Base-by-base conservation (phyloP, 805 yeast species). In the Spathaspora hagerdaliae region DNA sequence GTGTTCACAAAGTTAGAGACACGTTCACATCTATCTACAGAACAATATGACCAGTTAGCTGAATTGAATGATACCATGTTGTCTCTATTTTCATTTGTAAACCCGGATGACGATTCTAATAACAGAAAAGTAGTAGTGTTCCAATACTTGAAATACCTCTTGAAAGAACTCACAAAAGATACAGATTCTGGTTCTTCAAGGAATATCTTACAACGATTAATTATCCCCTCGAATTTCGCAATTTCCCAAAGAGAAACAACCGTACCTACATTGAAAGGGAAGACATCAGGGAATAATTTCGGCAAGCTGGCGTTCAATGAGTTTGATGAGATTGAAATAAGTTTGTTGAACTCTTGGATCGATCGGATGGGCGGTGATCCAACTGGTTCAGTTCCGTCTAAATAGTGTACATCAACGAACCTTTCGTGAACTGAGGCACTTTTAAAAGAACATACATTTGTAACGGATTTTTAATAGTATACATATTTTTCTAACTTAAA, bases 261-360 rank as follows among this genome's bases (percentile, higher is more conserved):
- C 12, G 3, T 14, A 32, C 9, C 12, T 9, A 11, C 12, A 29
- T 29, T 29, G 12, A 29, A 29, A 29, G 12, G 32, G 12, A 29
- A 29, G 12, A 11, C 12, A 39, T 33, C 47, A 31, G 14, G 33
- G 26, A 3, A 42, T 42, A 14, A 39, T 38, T 2, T 41, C 41
- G 3, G 44, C 46, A 15, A 24, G 8, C 7, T 9, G 14, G 12
- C 14, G 26, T 24, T 9, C 19, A 49, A 29, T 19, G 48, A 53
- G 24, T 61, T 65, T 51, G 75, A 71, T 47, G 77, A 71, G 34
- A 69, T 72, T 14, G 76, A 71, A 46, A 54, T 56, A 12, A 69
- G 73, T 43, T 58, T 72, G 31, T 53, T 70, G 31, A 70, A 64
- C 27, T 60, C 72, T 7, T 72, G 77, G 77, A 60, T 71, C n/a